phyloP scores from a whole-genome alignment of 768 basidiomycete genomes.

The Rhodotorula babjevae region DNA sequence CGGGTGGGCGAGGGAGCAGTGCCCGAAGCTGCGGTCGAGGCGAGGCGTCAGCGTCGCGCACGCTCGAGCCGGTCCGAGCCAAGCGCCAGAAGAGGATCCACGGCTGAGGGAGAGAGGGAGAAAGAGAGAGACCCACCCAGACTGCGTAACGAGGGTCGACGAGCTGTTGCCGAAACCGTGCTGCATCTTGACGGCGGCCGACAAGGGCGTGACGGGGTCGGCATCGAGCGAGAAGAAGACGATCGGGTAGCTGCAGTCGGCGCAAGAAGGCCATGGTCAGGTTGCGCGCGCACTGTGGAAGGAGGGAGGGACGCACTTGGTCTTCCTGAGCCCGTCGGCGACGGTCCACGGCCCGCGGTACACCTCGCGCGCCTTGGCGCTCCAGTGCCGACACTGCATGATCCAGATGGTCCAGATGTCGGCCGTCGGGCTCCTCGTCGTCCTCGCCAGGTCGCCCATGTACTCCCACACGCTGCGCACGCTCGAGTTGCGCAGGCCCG shows the following conservation, averaged over 20 bases:
- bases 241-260: slow-evolving; percentile 14
- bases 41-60: too few species aligned
- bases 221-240: slow-evolving; percentile 34
- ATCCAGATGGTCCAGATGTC: slow-evolving; percentile 36
- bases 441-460: slow-evolving; percentile 12
- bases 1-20: slow-evolving; percentile 37
- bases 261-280: not conserved
- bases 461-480: not conserved
- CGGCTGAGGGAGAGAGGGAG: too few species aligned
- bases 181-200: slow-evolving; percentile 24
- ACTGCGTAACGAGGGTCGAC: slow-evolving; percentile 32
- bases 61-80: too few species aligned
- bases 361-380: slow-evolving; percentile 14
- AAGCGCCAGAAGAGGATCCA: too few species aligned
- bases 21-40: slow-evolving; percentile 22
- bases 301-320: slow-evolving; percentile 11
- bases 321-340: slow-evolving; percentile 33
- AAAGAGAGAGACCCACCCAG: slow-evolving; percentile 10
- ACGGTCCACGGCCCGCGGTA: slow-evolving; percentile 34
- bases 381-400: slow-evolving; percentile 28
- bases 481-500: slow-evolving; percentile 3
- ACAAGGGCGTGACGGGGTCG: slow-evolving; percentile 40
- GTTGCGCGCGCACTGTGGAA: not conserved
- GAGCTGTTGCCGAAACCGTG: slow-evolving; percentile 27
- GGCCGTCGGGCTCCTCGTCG: slow-evolving; percentile 15